Evolutionary conservation across 345 rosid genomes (phyloP).

Genomic region (Hevea brasiliensis): DNA sequence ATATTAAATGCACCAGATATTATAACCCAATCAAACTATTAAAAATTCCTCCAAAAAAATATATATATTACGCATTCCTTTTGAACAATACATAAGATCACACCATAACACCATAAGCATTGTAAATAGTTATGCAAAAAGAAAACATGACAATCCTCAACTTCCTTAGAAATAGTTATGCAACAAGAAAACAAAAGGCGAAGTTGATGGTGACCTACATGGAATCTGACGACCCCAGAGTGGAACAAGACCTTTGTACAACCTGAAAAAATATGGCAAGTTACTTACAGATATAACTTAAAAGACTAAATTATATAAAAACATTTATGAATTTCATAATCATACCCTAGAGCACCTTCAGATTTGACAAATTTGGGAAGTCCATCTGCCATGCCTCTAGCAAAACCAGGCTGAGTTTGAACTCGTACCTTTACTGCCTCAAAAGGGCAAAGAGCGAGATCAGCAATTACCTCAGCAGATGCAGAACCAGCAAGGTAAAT

Average conservation of each 20-base stretch:
- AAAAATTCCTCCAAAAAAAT: too few species aligned
- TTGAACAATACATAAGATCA: background rate
- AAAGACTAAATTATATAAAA: background rate
- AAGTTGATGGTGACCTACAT: slow-evolving; percentile 51
- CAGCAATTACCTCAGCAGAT: slow-evolving; percentile 94
- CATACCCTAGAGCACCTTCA: slow-evolving; percentile 88
- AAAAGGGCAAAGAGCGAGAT: slow-evolving; percentile 92
- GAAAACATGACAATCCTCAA: background rate
- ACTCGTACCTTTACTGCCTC: slow-evolving; percentile 99
- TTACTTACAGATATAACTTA: slow-evolving; percentile 2
- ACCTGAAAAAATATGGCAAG: slow-evolving; percentile 42
- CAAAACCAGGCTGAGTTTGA: slow-evolving; percentile 99
- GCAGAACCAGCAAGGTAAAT: slow-evolving; percentile 99
- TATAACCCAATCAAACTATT: too few species aligned
- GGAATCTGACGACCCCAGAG: slow-evolving; percentile 99
- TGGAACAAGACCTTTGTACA: slow-evolving; percentile 95
- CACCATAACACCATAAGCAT: background rate
- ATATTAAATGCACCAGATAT: background rate
- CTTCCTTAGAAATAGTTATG: background rate
- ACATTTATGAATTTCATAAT: slow-evolving; percentile 5
- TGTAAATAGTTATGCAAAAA: background rate
- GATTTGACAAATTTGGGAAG: slow-evolving; percentile 88
- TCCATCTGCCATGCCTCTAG: slow-evolving; percentile 92
- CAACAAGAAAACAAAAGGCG: background rate
- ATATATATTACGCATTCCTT: too few species aligned